Percentiles rank a stretch among this genome's conserved stretches.
These are phyloP conservation scores for Cucurbita argyrosperma DNA, from an alignment of 306 rosid genomes.

Conservation along the genomic window DNA sequence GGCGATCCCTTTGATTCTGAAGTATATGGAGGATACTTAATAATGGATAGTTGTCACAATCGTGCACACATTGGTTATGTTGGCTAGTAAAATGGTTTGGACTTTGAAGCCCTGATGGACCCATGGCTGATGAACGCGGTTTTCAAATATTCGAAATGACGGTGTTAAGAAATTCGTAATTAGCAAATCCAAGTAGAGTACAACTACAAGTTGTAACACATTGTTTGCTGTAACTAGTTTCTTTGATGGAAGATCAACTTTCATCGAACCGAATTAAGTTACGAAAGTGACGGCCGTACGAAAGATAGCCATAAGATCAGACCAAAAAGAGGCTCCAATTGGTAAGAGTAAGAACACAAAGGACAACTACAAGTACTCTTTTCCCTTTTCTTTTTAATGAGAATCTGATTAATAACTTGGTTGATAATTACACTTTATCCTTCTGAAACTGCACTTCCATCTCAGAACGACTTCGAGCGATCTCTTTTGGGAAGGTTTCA, in stretches of 20 bases:
- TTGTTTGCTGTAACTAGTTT: not conserved
- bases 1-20: not conserved
- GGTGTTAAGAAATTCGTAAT: not conserved
- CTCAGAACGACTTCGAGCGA: not conserved
- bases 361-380: not conserved
- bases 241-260: not conserved
- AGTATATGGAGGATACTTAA: not conserved
- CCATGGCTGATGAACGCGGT: not conserved
- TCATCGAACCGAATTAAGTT: not conserved
- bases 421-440: not conserved
- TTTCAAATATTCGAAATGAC: not conserved
- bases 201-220: not conserved
- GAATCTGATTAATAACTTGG: not conserved
- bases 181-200: not conserved
- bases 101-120: not conserved
- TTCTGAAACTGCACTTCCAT: not conserved
- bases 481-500: not conserved
- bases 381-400: not conserved
- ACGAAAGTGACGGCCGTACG: not conserved
- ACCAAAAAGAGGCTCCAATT: not conserved
- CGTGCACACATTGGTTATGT: not conserved
- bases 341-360: not conserved
- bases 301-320: not conserved
- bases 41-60: not conserved
- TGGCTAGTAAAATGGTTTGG: not conserved